These are phyloP conservation scores for Trichoderma brevicompactum DNA, from an alignment of 2,329 filamentous ascomycete species.

Conservation along the genomic window DNA sequence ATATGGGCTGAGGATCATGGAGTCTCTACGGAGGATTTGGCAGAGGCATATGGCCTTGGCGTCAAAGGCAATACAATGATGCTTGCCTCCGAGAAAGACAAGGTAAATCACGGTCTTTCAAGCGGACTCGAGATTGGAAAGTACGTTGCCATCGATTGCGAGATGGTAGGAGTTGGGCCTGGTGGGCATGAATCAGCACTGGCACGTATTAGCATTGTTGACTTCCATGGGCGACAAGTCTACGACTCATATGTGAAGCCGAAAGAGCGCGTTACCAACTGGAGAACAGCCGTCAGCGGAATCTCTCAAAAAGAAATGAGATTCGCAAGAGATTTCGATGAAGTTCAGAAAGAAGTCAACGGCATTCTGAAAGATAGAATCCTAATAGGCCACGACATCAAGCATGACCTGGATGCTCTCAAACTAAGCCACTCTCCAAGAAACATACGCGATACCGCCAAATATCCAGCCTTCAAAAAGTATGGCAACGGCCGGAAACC, in stretches of 20 bases:
- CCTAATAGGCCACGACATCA: conserved; percentile 81
- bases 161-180: conserved; percentile 91
- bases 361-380: conserved; percentile 71
- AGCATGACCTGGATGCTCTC: conserved; percentile 77
- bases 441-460: conserved; percentile 84
- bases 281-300: conserved; percentile 85
- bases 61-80: conserved; percentile 53
- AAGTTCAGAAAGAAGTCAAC: conserved; percentile 75
- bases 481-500: conserved; percentile 70
- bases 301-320: conserved; percentile 75
- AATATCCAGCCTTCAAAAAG: conserved; percentile 74
- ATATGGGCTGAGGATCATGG: conserved; percentile 66
- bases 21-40: conserved; percentile 63
- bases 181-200: conserved; percentile 73
- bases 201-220: conserved; percentile 86
- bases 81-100: conserved; percentile 52
- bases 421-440: conserved; percentile 76
- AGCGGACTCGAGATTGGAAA: conserved; percentile 74
- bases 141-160: conserved; percentile 92
- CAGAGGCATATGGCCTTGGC: conserved; percentile 64
- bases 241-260: conserved; percentile 93
- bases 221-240: conserved; percentile 89
- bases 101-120: conserved; percentile 67
- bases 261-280: conserved; percentile 80
- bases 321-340: conserved; percentile 70